Percentiles rank a stretch among this genome's conserved stretches.
These are phyloP conservation scores for Podaxis sp. DNA, from an alignment of 768 basidiomycete species.

Conservation along the genomic window DNA sequence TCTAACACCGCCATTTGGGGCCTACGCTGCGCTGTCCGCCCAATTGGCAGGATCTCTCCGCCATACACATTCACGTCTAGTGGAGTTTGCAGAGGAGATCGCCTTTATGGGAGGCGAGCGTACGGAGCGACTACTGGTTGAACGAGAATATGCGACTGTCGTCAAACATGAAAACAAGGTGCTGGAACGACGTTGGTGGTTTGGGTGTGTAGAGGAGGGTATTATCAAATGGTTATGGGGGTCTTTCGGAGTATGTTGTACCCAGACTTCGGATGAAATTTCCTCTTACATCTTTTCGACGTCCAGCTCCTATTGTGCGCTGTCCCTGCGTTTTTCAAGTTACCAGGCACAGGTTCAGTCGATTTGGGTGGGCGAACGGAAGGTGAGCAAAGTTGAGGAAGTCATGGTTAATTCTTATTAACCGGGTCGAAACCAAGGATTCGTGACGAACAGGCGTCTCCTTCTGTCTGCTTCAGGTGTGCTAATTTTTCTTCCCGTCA, in stretches of 20 bases:
- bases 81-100: conserved; percentile 86
- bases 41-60: conserved; percentile 86
- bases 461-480: conserved; percentile 82
- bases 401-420: neutral
- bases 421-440: conserved; percentile 49
- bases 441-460: conserved; percentile 93
- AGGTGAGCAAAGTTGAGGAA: conserved; percentile 41
- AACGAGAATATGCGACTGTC: conserved; percentile 82
- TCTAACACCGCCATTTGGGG: conserved; percentile 89
- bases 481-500: conserved; percentile 7
- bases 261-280: neutral
- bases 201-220: conserved; percentile 90
- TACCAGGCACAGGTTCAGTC: conserved; percentile 62
- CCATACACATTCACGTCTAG: conserved; percentile 87
- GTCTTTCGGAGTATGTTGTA: conserved; percentile 73
- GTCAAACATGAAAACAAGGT: conserved; percentile 85
- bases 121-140: conserved; percentile 88
- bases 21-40: conserved; percentile 85
- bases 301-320: conserved; percentile 79
- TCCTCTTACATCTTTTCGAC: neutral
- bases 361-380: conserved; percentile 91
- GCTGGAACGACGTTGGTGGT: conserved; percentile 80
- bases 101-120: conserved; percentile 88
- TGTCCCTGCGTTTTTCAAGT: conserved; percentile 88
- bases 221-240: conserved; percentile 98